phyloP scores from a whole-genome alignment of 2,329 filamentous ascomycete species.

The Phialophora chinensis region DNA sequence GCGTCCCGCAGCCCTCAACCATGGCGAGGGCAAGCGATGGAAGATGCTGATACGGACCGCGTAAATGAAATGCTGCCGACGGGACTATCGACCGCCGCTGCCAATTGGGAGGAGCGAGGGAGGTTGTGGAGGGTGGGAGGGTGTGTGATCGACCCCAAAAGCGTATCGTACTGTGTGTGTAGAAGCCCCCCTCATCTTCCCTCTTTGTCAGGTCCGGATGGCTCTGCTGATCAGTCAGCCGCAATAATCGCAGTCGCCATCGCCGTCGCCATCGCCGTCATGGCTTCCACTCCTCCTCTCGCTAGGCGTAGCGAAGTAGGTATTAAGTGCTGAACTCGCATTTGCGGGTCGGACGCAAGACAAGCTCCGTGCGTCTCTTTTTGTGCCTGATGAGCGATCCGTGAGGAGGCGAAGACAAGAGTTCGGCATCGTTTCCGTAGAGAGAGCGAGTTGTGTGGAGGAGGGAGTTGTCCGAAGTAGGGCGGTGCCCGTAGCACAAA shows the following conservation, averaged over 20 bases:
- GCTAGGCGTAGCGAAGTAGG: slow-evolving; percentile 1
- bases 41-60: not conserved
- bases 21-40: not conserved
- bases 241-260: slow-evolving; percentile 12
- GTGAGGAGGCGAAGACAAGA: not conserved
- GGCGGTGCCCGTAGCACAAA: not conserved
- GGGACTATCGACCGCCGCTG: not conserved
- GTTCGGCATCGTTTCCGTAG: slow-evolving; percentile 1
- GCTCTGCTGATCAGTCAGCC: slow-evolving; percentile 12
- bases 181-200: slow-evolving; percentile 2
- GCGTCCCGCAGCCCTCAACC: not conserved
- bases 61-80: slow-evolving; percentile 2
- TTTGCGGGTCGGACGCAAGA: not conserved
- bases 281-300: not conserved
- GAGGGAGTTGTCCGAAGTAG: not conserved
- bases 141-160: not conserved
- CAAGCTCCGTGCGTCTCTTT: not conserved
- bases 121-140: not conserved
- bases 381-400: not conserved
- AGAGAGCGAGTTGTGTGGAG: not conserved
- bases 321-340: not conserved
- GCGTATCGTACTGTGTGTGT: not conserved
- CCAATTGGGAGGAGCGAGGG: slow-evolving; percentile 3
- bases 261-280: not conserved
- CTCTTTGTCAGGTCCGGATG: not conserved